phyloP scores from a whole-genome alignment of 139 green algal species.

The Chlamydomonas incerta region DNA sequence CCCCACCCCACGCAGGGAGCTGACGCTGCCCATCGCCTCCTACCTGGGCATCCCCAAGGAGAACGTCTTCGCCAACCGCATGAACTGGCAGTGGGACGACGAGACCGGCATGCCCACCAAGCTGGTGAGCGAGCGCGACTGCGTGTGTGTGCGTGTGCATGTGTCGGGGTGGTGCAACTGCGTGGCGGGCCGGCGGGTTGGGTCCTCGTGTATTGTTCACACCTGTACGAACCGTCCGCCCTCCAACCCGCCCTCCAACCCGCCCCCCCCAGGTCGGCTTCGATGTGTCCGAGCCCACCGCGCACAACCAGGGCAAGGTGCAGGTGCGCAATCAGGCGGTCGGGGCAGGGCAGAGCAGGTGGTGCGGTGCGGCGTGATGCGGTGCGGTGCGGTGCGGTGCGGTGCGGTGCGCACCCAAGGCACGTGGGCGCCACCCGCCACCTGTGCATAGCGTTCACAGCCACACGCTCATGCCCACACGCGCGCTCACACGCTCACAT shows the following conservation, averaged over 20 bases:
- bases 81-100: conserved; percentile 81
- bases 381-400: too few relatives aligned
- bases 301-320: conserved; percentile 74
- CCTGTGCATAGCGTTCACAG: too few relatives aligned
- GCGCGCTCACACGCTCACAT: too few relatives aligned
- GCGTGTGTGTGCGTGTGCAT: background rate
- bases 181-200: too few relatives aligned
- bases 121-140: too few relatives aligned
- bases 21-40: conserved; percentile 73
- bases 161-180: too few relatives aligned
- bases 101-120: conserved; percentile 60
- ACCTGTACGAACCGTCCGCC: too few relatives aligned
- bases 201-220: too few relatives aligned
- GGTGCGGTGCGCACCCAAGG: too few relatives aligned
- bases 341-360: background rate
- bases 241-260: conserved; percentile 19
- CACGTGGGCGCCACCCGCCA: too few relatives aligned
- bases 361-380: background rate
- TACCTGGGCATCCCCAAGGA: conserved; percentile 70
- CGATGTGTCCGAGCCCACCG: conserved; percentile 70
- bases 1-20: conserved; percentile 57
- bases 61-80: conserved; percentile 83
- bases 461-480: too few relatives aligned
- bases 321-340: too few relatives aligned
- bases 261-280: conserved; percentile 69